phyloP scores from a whole-genome alignment of 2,329 filamentous ascomycete species.

The Xylaria arbuscula region DNA sequence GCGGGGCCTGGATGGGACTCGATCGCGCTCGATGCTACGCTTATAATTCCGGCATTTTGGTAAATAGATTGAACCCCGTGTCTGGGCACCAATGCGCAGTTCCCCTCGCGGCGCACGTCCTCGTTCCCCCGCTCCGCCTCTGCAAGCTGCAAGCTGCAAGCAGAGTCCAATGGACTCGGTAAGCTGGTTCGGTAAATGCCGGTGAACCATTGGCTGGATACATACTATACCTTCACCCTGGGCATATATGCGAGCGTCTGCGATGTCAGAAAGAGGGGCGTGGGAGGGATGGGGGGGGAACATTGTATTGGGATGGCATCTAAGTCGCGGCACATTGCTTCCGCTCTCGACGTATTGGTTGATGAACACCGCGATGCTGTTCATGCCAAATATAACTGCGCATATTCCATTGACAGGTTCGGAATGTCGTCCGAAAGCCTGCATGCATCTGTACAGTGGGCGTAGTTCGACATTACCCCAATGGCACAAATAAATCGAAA shows the following conservation, averaged over 20 bases:
- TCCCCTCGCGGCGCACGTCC: slow-evolving; percentile 6
- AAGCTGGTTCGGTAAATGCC: slow-evolving; percentile 23
- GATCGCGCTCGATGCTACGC: slow-evolving; percentile 28
- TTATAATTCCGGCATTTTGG: slow-evolving; percentile 38
- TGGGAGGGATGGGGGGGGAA: background rate
- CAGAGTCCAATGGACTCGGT: slow-evolving; percentile 3
- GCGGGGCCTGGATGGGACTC: slow-evolving; percentile 29
- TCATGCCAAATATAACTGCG: background rate
- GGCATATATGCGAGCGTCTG: background rate
- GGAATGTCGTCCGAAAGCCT: slow-evolving; percentile 14
- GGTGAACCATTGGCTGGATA: background rate
- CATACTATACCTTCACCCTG: background rate
- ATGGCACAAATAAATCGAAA: background rate
- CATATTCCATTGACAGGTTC: background rate
- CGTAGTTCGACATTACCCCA: no score
- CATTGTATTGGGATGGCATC: slow-evolving; percentile 5
- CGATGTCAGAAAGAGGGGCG: background rate
- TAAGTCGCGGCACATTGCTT: slow-evolving; percentile 21
- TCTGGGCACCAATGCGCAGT: slow-evolving; percentile 34
- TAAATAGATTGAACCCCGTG: slow-evolving; percentile 36
- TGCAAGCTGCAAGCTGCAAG: background rate
- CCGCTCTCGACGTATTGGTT: slow-evolving; percentile 17
- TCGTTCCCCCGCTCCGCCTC: slow-evolving; percentile 3
- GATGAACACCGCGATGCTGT: background rate
- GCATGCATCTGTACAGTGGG: background rate